phyloP scores from a whole-genome alignment of 441 rosid genomes.

The Metrosideros polymorpha region DNA sequence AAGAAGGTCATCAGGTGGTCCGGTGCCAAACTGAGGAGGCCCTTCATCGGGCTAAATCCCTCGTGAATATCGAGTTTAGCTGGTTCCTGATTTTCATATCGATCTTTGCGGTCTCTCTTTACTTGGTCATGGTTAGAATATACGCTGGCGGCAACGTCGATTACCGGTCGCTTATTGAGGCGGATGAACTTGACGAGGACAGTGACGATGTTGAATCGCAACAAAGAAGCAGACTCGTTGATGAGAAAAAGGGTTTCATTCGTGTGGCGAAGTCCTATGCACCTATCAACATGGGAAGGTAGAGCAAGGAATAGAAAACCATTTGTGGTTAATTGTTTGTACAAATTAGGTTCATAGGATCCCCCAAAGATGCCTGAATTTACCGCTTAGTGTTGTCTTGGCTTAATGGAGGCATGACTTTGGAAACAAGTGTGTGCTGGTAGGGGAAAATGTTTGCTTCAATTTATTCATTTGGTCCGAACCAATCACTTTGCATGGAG shows the following conservation, averaged over 20 bases:
- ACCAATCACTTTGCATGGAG: not conserved
- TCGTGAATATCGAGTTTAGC: conserved; percentile 66
- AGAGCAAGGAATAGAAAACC: not conserved
- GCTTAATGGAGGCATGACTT: not conserved
- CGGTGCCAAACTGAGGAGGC: conserved; percentile 41
- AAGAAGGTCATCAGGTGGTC: conserved; percentile 61
- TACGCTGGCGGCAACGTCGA: conserved; percentile 17
- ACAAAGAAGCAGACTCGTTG: not conserved
- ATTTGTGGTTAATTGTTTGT: not conserved
- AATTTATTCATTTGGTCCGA: not conserved
- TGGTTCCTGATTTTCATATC: conserved; percentile 42
- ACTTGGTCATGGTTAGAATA: conserved; percentile 26
- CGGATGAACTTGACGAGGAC: conserved; percentile 8
- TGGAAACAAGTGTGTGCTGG: not conserved
- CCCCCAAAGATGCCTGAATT: not conserved
- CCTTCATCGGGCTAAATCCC: conserved; percentile 59
- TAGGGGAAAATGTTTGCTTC: not conserved
- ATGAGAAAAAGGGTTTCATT: conserved; percentile 16
- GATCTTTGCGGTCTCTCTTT: conserved; percentile 35
- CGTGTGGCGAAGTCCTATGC: conserved; percentile 18
- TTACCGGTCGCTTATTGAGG: conserved; percentile 31
- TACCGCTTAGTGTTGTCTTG: not conserved
- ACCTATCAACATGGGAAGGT: conserved; percentile 27
- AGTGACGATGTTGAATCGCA: conserved; percentile 35
- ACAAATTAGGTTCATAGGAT: not conserved